Conservation (phyloP, 805 yeast species). For the Nakazawaea ambrosiae region DNA sequence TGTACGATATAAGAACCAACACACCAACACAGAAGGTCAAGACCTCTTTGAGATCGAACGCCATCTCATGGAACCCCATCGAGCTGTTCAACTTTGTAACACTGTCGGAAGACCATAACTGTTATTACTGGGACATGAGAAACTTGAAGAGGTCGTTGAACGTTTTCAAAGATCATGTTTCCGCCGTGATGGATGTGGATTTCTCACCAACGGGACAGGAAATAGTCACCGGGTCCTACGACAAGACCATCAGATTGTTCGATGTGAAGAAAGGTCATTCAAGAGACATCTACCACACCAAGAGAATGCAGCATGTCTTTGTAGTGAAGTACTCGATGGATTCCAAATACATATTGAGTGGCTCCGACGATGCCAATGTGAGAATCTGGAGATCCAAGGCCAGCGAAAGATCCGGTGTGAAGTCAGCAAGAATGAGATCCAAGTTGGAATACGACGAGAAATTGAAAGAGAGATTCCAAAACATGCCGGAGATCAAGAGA, state of each 20-base stretch:
- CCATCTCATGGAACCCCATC: constrained; percentile 95
- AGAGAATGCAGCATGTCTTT: constrained; percentile 94
- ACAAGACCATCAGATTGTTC: constrained; percentile 82
- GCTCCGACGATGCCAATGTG: constrained; percentile 94
- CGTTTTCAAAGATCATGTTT: constrained; percentile 90
- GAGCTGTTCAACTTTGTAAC: constrained; percentile 92
- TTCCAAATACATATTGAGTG: constrained; percentile 77
- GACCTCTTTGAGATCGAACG: constrained; percentile 74
- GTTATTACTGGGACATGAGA: constrained; percentile 95
- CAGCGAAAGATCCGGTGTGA: constrained; percentile 74
- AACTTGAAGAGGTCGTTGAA: constrained; percentile 75
- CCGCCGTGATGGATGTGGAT: constrained; percentile 92
- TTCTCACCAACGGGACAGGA: constrained; percentile 97
- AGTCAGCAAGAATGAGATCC: constrained; percentile 70
- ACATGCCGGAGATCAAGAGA: constrained; percentile 93
- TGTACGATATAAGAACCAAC: constrained; percentile 86
- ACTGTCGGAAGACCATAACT: constrained; percentile 92
- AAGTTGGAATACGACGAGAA: constrained; percentile 89
- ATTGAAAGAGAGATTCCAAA: constrained; percentile 84
- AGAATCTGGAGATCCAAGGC: constrained; percentile 90
- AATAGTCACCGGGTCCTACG: constrained; percentile 91
- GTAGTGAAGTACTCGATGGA: constrained; percentile 83
- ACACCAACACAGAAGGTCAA: constrained; percentile 89
- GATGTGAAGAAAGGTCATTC: constrained; percentile 80
- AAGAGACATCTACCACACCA: constrained; percentile 91